A percentile compares a stretch with the other conserved stretches of the same genome.
These are phyloP conservation scores for Lentinula raphanica DNA, from an alignment of 768 basidiomycete genomes.

Conservation along the genomic window DNA sequence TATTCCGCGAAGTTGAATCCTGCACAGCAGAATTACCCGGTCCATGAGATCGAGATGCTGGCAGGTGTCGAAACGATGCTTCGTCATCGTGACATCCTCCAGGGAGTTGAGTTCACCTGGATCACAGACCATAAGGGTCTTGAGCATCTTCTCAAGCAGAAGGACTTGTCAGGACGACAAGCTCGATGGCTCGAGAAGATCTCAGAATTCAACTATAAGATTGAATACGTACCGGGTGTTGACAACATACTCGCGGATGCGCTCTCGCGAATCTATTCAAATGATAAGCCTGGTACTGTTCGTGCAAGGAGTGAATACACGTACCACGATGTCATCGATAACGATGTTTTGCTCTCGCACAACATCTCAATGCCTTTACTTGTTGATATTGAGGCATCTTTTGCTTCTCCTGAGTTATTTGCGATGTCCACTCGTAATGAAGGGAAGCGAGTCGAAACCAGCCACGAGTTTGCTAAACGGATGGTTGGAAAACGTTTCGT, in stretches of 20 bases:
- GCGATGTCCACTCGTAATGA: not conserved
- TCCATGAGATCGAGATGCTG: constrained; percentile 30
- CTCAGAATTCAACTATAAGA: not conserved
- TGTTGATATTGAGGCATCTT: not conserved
- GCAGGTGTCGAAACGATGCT: constrained; percentile 19
- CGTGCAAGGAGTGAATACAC: not conserved
- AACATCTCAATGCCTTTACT: not conserved
- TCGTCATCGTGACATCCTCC: constrained; percentile 9
- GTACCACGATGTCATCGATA: not conserved
- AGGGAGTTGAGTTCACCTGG: constrained; percentile 14
- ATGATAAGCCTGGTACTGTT: not conserved
- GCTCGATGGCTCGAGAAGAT: constrained; percentile 2
- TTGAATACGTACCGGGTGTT: not conserved
- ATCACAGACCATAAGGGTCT: constrained; percentile 17
- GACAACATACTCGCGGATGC: constrained; percentile 1
- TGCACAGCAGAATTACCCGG: constrained; percentile 20
- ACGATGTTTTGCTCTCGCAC: not conserved
- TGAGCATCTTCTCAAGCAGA: constrained; percentile 12
- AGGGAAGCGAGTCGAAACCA: not conserved
- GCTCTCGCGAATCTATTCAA: not conserved
- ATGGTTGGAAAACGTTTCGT: not conserved
- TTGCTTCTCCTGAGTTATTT: not conserved
- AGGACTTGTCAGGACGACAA: not conserved
- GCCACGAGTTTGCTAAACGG: not conserved
- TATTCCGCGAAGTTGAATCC: constrained; percentile 17